Conservation (phyloP, 1,284 basidiomycete species). For the Naganishia sp. region DNA sequence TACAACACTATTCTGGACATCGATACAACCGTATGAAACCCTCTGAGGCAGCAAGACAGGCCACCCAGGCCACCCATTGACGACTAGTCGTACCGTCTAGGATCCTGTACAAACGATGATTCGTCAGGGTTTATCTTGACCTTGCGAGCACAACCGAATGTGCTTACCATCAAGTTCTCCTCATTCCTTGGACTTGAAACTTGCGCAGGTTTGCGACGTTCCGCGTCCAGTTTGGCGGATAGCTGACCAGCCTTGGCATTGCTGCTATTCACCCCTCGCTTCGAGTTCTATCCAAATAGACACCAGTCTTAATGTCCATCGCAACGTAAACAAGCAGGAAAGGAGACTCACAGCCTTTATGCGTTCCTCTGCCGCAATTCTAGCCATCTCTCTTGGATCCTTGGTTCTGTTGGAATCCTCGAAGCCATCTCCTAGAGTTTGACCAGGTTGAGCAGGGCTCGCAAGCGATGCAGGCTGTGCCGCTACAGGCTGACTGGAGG, state of each 20-base stretch:
- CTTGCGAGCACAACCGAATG: neutral
- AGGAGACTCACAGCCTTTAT: slow-evolving; percentile 47
- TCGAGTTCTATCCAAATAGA: slow-evolving; percentile 15
- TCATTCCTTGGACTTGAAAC: slow-evolving; percentile 17
- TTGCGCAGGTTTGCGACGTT: slow-evolving; percentile 36
- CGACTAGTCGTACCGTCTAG: slow-evolving; percentile 21
- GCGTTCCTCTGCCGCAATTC: slow-evolving; percentile 50
- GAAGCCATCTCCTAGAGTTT: slow-evolving; percentile 32
- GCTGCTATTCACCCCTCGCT: slow-evolving; percentile 46
- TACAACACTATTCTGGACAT: neutral
- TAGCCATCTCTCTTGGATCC: slow-evolving; percentile 45
- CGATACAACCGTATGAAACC: neutral
- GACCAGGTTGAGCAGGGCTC: slow-evolving; percentile 7
- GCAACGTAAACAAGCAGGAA: neutral
- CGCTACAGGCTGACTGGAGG: slow-evolving; percentile 3
- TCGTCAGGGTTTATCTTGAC: neutral
- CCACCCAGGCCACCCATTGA: neutral
- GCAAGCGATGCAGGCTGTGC: neutral
- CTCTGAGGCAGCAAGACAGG: neutral
- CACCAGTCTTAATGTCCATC: neutral
- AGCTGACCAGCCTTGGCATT: slow-evolving; percentile 51
- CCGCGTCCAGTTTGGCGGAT: slow-evolving; percentile 46
- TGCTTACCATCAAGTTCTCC: slow-evolving; percentile 28
- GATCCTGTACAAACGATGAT: neutral
- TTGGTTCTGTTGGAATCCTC: slow-evolving; percentile 30